These are phyloP conservation scores for Albatrellus sp. DNA, from an alignment of 1,284 basidiomycete species.

Conservation along the genomic window DNA sequence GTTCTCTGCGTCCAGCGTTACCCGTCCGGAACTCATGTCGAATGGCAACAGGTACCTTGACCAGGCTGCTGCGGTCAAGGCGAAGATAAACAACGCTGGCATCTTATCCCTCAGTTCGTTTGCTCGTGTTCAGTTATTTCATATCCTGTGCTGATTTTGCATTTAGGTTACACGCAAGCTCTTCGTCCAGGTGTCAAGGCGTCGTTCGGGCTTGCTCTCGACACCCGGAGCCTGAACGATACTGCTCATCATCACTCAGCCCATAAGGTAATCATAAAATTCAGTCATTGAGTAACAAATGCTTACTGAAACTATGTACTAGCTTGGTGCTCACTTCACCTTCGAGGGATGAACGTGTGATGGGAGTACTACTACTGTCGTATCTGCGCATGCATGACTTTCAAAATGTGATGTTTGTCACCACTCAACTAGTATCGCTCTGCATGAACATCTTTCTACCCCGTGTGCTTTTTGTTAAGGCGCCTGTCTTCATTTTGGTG, in stretches of 20 bases:
- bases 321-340: constrained; percentile 56
- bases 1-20: background rate
- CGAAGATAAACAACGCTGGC: constrained; percentile 97
- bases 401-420: background rate
- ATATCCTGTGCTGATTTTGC: constrained; percentile 2
- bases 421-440: background rate
- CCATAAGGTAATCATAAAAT: constrained; percentile 37
- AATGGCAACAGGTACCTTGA: constrained; percentile 58
- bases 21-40: background rate
- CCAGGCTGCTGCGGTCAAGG: constrained; percentile 87
- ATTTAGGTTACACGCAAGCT: constrained; percentile 75
- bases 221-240: constrained; percentile 82
- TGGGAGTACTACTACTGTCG: background rate
- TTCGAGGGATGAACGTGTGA: constrained; percentile 48
- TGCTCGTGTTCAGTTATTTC: background rate
- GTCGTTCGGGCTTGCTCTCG: constrained; percentile 84
- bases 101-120: constrained; percentile 68
- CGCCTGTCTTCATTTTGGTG: too few species aligned
- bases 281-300: background rate
- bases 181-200: constrained; percentile 95
- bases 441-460: too few species aligned
- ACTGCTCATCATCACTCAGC: constrained; percentile 44
- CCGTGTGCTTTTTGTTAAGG: too few species aligned
- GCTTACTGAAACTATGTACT: background rate
- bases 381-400: background rate